Evolutionary conservation across 495 filamentous ascomycete species (phyloP).

Genomic region (Rhypophila decipiens): DNA sequence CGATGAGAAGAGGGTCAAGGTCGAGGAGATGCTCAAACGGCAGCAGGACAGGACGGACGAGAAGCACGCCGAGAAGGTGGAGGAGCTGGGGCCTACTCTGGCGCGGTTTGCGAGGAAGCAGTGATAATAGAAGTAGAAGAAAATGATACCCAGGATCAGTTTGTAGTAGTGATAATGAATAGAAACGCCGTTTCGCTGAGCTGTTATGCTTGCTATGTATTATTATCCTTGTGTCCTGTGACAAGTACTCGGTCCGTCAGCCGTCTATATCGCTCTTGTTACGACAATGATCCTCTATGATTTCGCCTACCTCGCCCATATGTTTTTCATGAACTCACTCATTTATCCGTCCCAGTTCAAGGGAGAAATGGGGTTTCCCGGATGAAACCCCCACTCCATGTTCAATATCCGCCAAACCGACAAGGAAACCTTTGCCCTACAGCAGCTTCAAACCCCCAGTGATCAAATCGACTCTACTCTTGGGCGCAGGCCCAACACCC

Average conservation of each 20-base stretch:
- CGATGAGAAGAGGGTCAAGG: conserved; percentile 72
- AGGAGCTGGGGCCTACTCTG: conserved; percentile 40
- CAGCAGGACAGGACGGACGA: conserved; percentile 32
- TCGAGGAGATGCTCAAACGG: conserved; percentile 43
- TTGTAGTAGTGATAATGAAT: no score
- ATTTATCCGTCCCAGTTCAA: no score
- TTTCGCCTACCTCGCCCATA: no score
- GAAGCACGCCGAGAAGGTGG: conserved; percentile 35
- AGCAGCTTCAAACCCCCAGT: conserved; percentile 85
- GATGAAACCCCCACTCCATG: no score
- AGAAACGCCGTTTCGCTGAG: neutral
- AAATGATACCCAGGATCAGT: conserved; percentile 26
- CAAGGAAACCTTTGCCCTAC: conserved; percentile 29
- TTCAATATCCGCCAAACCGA: neutral
- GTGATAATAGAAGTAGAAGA: conserved; percentile 19
- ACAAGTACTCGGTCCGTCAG: no score
- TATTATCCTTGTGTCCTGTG: neutral
- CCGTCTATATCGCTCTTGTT: no score
- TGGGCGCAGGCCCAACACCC: conserved; percentile 82
- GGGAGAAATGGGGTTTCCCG: no score
- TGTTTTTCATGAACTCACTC: no score
- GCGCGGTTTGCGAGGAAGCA: conserved; percentile 42
- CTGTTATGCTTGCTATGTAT: neutral
- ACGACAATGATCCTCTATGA: no score
- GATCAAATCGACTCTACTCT: conserved; percentile 76